These are phyloP conservation scores for Auricularia sp. DNA, from an alignment of 768 basidiomycete species.

Conservation along the genomic window DNA sequence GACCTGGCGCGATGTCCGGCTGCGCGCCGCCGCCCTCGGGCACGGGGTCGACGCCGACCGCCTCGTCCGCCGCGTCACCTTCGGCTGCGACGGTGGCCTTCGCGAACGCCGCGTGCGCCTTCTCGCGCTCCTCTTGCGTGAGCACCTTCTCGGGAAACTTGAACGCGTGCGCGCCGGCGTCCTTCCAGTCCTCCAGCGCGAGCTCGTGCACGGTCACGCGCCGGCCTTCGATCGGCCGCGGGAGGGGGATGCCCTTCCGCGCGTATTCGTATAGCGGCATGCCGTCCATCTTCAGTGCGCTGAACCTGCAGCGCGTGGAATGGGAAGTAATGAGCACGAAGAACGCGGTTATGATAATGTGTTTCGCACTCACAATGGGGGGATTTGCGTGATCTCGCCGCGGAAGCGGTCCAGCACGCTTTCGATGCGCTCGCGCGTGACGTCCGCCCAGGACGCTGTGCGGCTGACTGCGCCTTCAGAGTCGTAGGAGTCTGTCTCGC, in stretches of 20 bases:
- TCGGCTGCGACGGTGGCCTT: slow-evolving; percentile 15
- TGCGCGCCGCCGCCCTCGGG: slow-evolving; percentile 23
- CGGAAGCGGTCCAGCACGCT: slow-evolving; percentile 58
- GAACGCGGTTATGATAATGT: neutral
- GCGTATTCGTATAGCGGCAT: slow-evolving; percentile 94
- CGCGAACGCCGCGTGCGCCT: slow-evolving; percentile 53
- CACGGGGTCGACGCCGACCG: slow-evolving; percentile 16
- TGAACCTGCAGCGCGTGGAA: slow-evolving; percentile 52
- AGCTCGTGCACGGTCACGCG: slow-evolving; percentile 74
- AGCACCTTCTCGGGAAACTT: slow-evolving; percentile 67
- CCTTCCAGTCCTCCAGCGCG: slow-evolving; percentile 66
- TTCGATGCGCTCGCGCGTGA: slow-evolving; percentile 71
- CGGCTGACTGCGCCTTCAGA: slow-evolving; percentile 77
- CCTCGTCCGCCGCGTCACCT: slow-evolving; percentile 26
- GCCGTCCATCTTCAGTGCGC: slow-evolving; percentile 97
- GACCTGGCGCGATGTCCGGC: slow-evolving; percentile 26
- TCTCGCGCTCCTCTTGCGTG: slow-evolving; percentile 54
- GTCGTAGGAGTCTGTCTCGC: slow-evolving; percentile 92
- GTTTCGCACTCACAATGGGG: slow-evolving; percentile 63
- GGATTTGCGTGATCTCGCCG: slow-evolving; percentile 83
- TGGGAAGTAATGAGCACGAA: slow-evolving; percentile 5
- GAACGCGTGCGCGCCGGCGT: slow-evolving; percentile 61
- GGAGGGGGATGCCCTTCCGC: slow-evolving; percentile 79
- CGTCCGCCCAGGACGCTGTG: slow-evolving; percentile 69
- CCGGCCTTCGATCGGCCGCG: slow-evolving; percentile 86